Conservation (phyloP, 345 rosid genomes). For the Citropsis articulata region DNA sequence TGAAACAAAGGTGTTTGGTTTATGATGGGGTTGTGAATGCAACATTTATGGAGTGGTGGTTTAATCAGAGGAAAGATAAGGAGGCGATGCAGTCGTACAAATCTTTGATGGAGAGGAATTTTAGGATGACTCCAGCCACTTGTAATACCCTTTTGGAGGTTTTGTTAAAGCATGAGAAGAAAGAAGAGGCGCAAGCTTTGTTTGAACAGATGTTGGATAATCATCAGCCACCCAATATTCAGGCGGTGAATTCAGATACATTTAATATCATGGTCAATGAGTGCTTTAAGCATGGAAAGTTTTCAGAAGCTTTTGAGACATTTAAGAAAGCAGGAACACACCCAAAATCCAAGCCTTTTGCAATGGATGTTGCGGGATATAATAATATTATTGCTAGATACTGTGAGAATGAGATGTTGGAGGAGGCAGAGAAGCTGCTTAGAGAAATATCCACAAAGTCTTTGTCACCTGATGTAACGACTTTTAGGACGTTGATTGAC, state of each 20-base stretch:
- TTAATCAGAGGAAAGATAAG: slow-evolving; percentile 76
- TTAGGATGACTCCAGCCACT: slow-evolving; percentile 77
- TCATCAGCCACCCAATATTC: slow-evolving; percentile 79
- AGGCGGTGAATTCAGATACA: slow-evolving; percentile 85
- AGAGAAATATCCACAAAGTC: slow-evolving; percentile 56
- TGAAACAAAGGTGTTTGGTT: slow-evolving; percentile 72
- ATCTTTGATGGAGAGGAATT: slow-evolving; percentile 73
- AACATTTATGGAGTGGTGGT: slow-evolving; percentile 93
- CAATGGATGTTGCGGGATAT: slow-evolving; percentile 81
- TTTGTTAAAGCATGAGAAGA: slow-evolving; percentile 67
- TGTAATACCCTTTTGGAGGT: slow-evolving; percentile 83
- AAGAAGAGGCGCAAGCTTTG: slow-evolving; percentile 62
- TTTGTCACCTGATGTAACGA: slow-evolving; percentile 69
- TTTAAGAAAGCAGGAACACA: slow-evolving; percentile 77
- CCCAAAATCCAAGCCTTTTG: slow-evolving; percentile 65
- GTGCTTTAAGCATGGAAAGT: slow-evolving; percentile 73
- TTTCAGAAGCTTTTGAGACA: slow-evolving; percentile 53
- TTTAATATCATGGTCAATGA: slow-evolving; percentile 84
- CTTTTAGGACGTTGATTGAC: slow-evolving; percentile 72
- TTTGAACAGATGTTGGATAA: slow-evolving; percentile 84
- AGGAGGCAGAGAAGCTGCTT: slow-evolving; percentile 67
- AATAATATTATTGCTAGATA: slow-evolving; percentile 68
- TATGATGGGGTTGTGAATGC: slow-evolving; percentile 92
- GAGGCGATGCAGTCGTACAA: slow-evolving; percentile 82
- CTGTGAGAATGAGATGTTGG: slow-evolving; percentile 75